Evolutionary conservation across 257 asterid genomes (phyloP).

Genomic region (Marsdenia floribunda): DNA sequence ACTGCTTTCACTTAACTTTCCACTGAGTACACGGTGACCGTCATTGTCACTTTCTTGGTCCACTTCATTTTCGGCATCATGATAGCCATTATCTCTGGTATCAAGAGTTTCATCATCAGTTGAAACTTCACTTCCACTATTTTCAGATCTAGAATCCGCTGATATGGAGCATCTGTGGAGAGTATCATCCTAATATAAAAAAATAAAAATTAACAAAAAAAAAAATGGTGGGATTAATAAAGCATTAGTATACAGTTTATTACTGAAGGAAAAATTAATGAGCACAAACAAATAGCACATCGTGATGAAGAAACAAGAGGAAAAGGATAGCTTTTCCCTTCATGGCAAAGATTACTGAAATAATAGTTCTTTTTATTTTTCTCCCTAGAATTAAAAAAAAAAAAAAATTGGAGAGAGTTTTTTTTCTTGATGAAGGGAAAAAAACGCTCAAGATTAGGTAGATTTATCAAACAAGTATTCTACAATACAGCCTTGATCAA

Average conservation of each 20-base stretch:
- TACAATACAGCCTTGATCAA: no score
- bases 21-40: conserved; percentile 73
- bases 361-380: background rate
- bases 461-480: no score
- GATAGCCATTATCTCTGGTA: conserved; percentile 66
- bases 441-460: no score
- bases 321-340: background rate
- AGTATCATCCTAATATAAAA: conserved; percentile 56
- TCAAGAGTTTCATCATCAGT: conserved; percentile 65
- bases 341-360: background rate
- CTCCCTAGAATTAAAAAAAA: no score
- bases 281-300: background rate
- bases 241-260: background rate
- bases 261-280: background rate
- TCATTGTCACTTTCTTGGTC: conserved; percentile 68
- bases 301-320: background rate
- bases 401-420: no score
- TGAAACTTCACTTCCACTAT: conserved; percentile 66
- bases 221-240: conserved; percentile 13
- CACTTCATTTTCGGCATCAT: conserved; percentile 82
- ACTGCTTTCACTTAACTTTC: conserved; percentile 86
- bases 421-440: no score
- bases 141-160: conserved; percentile 69
- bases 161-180: conserved; percentile 77
- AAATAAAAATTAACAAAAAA: no score